These are phyloP conservation scores for Phytopythium kandeliae DNA, from an alignment of 352 stramenopile genomes.

Conservation along the genomic window DNA sequence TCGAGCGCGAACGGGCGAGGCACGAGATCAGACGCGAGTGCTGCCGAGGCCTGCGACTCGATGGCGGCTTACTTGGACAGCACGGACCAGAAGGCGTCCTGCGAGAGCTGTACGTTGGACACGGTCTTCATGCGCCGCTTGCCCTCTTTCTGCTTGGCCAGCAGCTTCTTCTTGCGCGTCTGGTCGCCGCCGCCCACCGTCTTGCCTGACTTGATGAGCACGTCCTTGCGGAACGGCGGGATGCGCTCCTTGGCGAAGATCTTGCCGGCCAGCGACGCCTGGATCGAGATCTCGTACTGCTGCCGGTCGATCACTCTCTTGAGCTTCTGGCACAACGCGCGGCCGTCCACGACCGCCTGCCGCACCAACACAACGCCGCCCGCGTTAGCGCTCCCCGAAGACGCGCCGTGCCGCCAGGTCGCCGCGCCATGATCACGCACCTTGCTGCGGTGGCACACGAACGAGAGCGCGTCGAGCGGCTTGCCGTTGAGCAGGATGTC, in stretches of 20 bases:
- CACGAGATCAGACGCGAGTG: background rate
- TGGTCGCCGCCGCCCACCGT: constrained; percentile 95
- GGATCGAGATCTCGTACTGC: constrained; percentile 99
- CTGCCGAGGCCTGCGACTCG: background rate
- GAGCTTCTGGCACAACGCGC: constrained; percentile 92
- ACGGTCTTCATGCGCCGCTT: constrained; percentile 97
- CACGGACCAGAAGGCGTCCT: constrained; percentile 98
- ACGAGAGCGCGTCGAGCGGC: constrained; percentile 94
- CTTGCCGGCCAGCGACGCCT: constrained; percentile 94
- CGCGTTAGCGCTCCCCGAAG: background rate
- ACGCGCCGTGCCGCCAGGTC: no score
- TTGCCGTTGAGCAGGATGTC: constrained; percentile 95
- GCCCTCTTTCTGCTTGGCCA: constrained; percentile 99
- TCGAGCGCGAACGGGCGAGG: background rate
- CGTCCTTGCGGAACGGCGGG: constrained; percentile 94
- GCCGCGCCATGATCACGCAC: constrained; percentile 29
- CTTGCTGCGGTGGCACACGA: constrained; percentile 93
- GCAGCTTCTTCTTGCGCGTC: constrained; percentile 98
- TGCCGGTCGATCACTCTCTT: constrained; percentile 96
- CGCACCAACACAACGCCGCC: background rate
- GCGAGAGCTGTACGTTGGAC: constrained; percentile 94
- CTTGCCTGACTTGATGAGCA: constrained; percentile 95
- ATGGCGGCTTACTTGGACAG: constrained; percentile 75
- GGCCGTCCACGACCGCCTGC: constrained; percentile 38
- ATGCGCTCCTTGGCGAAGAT: constrained; percentile 97